Evolutionary conservation across 345 rosid species (phyloP).

Genomic region (Populus pruinosa): DNA sequence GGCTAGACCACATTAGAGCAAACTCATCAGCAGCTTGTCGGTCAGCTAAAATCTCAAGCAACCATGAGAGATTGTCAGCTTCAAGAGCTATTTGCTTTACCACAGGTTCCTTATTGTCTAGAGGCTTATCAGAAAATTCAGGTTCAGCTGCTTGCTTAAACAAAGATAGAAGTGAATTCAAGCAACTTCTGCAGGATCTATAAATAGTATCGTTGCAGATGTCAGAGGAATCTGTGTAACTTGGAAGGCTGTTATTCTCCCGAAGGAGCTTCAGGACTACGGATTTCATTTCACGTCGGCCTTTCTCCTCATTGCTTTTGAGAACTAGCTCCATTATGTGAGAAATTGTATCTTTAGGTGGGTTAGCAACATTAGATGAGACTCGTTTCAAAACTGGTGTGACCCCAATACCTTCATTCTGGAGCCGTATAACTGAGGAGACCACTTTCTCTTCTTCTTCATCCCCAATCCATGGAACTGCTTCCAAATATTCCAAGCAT

Average conservation of each 20-base stretch:
- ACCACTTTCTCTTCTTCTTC: conserved; percentile 95
- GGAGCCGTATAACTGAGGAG: conserved; percentile 62
- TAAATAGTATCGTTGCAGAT: conserved; percentile 67
- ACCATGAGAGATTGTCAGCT: conserved; percentile 83
- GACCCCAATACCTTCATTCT: conserved; percentile 64
- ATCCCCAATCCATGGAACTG: conserved; percentile 98
- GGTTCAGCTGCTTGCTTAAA: conserved; percentile 60
- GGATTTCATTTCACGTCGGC: conserved; percentile 88
- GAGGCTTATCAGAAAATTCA: conserved; percentile 31
- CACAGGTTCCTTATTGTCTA: conserved; percentile 41
- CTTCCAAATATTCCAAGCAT: conserved; percentile 92
- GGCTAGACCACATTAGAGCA: conserved; percentile 73
- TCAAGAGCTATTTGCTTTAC: conserved; percentile 70
- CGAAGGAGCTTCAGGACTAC: conserved; percentile 82
- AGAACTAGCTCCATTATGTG: conserved; percentile 78
- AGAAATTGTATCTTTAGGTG: conserved; percentile 77
- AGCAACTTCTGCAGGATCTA: conserved; percentile 59
- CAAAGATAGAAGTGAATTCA: conserved; percentile 50
- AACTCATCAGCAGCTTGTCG: conserved; percentile 82
- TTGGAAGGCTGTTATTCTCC: conserved; percentile 56
- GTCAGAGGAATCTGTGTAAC: conserved; percentile 42
- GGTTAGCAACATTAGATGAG: conserved; percentile 48
- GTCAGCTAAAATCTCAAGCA: conserved; percentile 80
- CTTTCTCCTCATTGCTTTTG: conserved; percentile 84
- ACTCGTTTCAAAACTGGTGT: conserved; percentile 75